Conservation (phyloP, 768 basidiomycete species). For the Mycena floridula region DNA sequence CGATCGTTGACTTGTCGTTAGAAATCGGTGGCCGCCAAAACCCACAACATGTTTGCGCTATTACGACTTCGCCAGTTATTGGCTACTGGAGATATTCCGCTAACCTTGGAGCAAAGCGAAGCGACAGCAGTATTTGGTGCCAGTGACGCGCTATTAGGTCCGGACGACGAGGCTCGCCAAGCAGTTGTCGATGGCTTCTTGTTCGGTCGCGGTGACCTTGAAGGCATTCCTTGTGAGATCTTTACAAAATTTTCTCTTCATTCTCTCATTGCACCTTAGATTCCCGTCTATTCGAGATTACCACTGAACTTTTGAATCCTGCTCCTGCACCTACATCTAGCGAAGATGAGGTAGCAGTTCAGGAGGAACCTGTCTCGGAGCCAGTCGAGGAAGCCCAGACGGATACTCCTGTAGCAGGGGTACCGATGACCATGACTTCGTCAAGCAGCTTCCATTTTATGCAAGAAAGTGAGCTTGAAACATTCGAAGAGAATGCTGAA, state of each 20-base stretch:
- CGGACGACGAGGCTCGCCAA: constrained; percentile 44
- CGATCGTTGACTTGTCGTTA: constrained; percentile 1
- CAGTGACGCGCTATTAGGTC: constrained; percentile 49
- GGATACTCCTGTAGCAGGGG: constrained; percentile 36
- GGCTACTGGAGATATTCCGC: constrained; percentile 24
- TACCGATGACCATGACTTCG: constrained; percentile 30
- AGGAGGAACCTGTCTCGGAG: constrained; percentile 19
- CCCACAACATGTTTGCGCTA: constrained; percentile 49
- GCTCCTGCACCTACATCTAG: constrained; percentile 35
- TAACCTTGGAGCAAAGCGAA: constrained; percentile 47
- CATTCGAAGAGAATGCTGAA: constrained; percentile 46
- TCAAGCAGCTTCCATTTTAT: constrained; percentile 72
- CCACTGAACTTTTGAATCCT: constrained; percentile 45
- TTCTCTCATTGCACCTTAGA: constrained; percentile 33
- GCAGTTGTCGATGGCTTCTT: constrained; percentile 50
- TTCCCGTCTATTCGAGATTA: constrained; percentile 54
- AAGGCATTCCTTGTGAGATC: constrained; percentile 63
- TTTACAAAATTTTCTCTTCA: neutral
- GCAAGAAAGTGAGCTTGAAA: constrained; percentile 74
- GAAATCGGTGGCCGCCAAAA: constrained; percentile 39
- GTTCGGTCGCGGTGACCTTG: constrained; percentile 49
- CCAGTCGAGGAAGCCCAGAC: constrained; percentile 16
- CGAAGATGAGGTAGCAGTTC: constrained; percentile 27
- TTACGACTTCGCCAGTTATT: constrained; percentile 52
- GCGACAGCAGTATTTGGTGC: constrained; percentile 46